Evolutionary conservation across 2,329 filamentous ascomycete genomes (phyloP).

Genomic region (Fusarium abutilonis): DNA sequence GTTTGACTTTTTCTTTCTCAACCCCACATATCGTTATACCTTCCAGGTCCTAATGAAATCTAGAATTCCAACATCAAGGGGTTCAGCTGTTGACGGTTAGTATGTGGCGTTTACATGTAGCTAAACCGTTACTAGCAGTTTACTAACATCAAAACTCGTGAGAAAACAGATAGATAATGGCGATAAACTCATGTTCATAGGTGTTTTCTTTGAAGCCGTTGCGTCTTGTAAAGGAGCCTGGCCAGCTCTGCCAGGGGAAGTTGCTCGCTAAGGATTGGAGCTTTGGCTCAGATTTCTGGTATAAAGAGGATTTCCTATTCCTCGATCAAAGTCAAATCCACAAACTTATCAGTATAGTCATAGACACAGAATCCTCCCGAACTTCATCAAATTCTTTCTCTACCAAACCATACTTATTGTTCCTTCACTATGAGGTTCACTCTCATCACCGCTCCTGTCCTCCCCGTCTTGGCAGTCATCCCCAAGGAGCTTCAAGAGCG

Average conservation of each 20-base stretch:
- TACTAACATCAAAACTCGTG: background rate
- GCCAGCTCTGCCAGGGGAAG: background rate
- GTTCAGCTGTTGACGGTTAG: constrained; percentile 14
- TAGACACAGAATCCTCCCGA: background rate
- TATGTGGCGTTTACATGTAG: constrained; percentile 27
- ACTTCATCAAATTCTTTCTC: background rate
- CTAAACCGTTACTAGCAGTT: constrained; percentile 18
- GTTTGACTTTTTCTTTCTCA: background rate
- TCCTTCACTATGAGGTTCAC: constrained; percentile 35
- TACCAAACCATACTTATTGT: background rate
- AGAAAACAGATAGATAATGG: constrained; percentile 8
- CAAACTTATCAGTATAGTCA: background rate
- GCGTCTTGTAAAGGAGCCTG: background rate
- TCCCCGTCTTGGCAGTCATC: constrained; percentile 23
- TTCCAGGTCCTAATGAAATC: constrained; percentile 5
- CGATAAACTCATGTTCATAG: constrained; percentile 13
- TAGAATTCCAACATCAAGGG: constrained; percentile 10
- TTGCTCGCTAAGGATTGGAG: background rate
- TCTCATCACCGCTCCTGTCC: constrained; percentile 28
- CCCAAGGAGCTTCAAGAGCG: constrained; percentile 32
- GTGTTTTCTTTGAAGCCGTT: background rate
- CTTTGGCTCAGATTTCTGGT: background rate
- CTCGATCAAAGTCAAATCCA: background rate
- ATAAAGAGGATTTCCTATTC: constrained; percentile 16
- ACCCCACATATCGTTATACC: background rate